Conservation (phyloP, 2,329 filamentous ascomycete genomes). For the Pleurostoma richardsiae region DNA sequence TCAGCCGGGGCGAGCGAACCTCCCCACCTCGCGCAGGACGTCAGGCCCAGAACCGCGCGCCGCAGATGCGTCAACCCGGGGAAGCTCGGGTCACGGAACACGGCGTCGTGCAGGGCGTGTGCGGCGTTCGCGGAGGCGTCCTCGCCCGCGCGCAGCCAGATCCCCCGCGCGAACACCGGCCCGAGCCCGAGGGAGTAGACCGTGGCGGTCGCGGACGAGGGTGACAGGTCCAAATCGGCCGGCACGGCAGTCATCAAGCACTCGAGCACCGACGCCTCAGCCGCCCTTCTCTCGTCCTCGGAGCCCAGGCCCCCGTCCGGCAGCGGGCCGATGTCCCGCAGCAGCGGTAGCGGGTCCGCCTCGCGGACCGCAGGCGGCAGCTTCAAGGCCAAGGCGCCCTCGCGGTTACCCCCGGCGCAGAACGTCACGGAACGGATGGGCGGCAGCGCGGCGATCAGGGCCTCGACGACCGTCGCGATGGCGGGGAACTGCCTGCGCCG, state of each 20-base stretch:
- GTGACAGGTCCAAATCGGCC: constrained; percentile 19
- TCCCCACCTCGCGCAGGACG: constrained; percentile 71
- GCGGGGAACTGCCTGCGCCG: constrained; percentile 79
- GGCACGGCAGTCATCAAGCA: constrained; percentile 38
- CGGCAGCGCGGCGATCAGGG: constrained; percentile 65
- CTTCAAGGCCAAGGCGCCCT: constrained; percentile 73
- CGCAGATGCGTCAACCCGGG: constrained; percentile 72
- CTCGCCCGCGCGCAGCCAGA: constrained; percentile 48
- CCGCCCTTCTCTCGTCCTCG: constrained; percentile 15
- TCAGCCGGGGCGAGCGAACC: constrained; percentile 50
- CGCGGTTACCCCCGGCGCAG: constrained; percentile 78
- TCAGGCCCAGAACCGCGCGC: constrained; percentile 65
- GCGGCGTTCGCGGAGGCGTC: constrained; percentile 53
- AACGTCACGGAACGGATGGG: constrained; percentile 72
- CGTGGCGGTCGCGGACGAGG: constrained; percentile 24
- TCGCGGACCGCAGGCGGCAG: constrained; percentile 55
- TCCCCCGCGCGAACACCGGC: constrained; percentile 39
- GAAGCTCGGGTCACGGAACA: constrained; percentile 60
- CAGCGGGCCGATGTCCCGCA: constrained; percentile 13
- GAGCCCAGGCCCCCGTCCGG: constrained; percentile 14
- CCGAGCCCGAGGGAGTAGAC: constrained; percentile 37
- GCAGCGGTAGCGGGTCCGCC: constrained; percentile 55
- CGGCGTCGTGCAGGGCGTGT: constrained; percentile 66
- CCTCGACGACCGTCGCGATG: constrained; percentile 74
- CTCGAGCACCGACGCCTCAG: constrained; percentile 22